Base-by-base conservation (phyloP, 2,329 filamentous ascomycete genomes). In the Curvularia verruculosa region DNA sequence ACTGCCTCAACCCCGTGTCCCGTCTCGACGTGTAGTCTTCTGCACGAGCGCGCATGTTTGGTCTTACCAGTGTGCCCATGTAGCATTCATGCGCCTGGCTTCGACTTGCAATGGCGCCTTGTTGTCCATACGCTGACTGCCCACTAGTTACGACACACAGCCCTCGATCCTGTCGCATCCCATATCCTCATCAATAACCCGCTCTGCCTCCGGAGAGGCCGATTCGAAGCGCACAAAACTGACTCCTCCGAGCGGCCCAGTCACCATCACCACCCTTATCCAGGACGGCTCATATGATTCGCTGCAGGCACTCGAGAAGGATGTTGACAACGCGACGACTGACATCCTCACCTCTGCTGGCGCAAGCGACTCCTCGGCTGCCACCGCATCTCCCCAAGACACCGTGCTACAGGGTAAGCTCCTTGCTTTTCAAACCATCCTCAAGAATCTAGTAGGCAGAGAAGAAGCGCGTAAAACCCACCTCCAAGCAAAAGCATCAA, bases 221-320 rank as follows among this genome's bases (percentile, higher is more conserved):
- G 74, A 77, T 23, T 64, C 73, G 26, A 83, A 83, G 68, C 80
- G 80, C 59, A 69, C 78, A 29, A 80, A 79, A 62, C 63, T 80
- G 37, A 74, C 77, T 12, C 71, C 77, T 6, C 61, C 66, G 10
- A 49, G 67, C 37, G 63, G 61, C 36, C 60, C 74, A n/a, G 58
- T 64, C 2, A 71, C 59, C 56, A 80, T 83, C 31, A 63, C 73
- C 5, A 69, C 61, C 28, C 76, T 77, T 52, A 64, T 82, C 19
- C 61, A 74, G 29, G 65, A 67, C 37, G 71, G 74, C 39, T 66
- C 67, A 1, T 83, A 83, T 64, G 54, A 68, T 5, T 74, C 76
- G 7, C 66, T 82, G 15, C 71, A 77, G 6, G 74, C 75, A n/a
- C 66, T 83, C 18, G 72, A 75, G 37, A 66, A 70, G 29, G 81